Percentiles rank a stretch among this genome's conserved stretches.
Evolutionary conservation across 192 early-diverging fungal species (phyloP).

Genomic region (Paraglomus brasilianum): DNA sequence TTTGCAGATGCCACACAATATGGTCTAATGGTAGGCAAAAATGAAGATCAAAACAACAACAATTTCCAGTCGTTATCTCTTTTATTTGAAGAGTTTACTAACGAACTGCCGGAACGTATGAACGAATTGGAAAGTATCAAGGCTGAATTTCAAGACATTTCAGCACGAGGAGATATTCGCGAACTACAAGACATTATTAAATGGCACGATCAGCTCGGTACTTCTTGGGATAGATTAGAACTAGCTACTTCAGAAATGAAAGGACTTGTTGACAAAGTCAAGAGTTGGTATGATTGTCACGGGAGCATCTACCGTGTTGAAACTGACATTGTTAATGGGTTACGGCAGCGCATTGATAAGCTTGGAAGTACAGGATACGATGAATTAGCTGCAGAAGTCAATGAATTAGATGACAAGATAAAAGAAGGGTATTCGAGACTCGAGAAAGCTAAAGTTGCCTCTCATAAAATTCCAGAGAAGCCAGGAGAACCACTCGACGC

Average conservation of each 20-base stretch:
- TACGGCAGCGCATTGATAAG: conserved; percentile 11
- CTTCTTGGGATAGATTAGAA: conserved; percentile 20
- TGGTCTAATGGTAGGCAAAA: conserved; percentile 17
- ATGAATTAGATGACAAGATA: conserved; percentile 21
- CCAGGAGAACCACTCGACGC: conserved; percentile 10
- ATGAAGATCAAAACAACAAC: conserved; percentile 10
- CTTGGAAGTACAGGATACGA: conserved; percentile 12
- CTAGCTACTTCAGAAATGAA: background rate
- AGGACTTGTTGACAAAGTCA: conserved; percentile 3
- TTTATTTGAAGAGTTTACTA: conserved; percentile 21
- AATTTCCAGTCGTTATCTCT: background rate
- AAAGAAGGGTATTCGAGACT: conserved; percentile 5
- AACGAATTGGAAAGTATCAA: conserved; percentile 20
- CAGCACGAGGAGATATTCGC: conserved; percentile 14
- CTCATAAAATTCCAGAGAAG: background rate
- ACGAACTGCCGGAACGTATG: conserved; percentile 6
- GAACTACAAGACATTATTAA: conserved; percentile 26
- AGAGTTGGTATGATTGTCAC: conserved; percentile 20
- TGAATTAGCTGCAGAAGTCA: conserved; percentile 20
- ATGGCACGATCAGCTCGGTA: background rate
- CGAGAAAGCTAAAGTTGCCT: background rate
- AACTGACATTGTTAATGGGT: conserved; percentile 16
- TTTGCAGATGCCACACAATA: conserved; percentile 5
- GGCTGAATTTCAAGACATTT: conserved; percentile 11
- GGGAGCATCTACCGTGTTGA: conserved; percentile 18